Evolutionary conservation across 164 flowering plant genomes (phyloP), one percentile per base, ranked within the genome.

Genomic region (Aristolochia californica): DNA sequence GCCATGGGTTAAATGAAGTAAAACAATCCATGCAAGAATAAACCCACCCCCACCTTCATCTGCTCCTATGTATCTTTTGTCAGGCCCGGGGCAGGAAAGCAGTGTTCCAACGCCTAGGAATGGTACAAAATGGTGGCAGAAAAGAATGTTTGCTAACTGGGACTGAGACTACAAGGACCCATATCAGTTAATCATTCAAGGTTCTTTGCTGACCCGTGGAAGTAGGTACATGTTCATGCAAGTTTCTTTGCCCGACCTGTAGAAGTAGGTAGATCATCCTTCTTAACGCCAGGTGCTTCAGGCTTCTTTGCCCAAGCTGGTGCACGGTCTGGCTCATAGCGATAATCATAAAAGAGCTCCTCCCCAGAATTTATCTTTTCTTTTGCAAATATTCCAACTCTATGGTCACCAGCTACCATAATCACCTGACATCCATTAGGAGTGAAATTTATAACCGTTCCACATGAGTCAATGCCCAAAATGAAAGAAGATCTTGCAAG

Each of bases 281-380:
- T 89, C 61, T 76, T 93, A 2, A 82, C 71, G 20, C 84, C 87
- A 30, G 85, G 62, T 43, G 87, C 64, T 75, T 94, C 97, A 3
- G 96, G 97, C 75, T 90, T 94, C 70, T 83, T 78, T 21, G 99
- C 99, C 99, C 99, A 94, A 23, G 95, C 89, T 69, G 99, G 99
- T 57, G 97, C 96, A 65, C 88, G 72, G 69, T 94, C 99, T 13
- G 97, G 84, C 58, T 94, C 96, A 69, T 94, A 94, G 16, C 96
- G 87, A 55, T 94, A 94, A 69, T 94, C 99, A 61, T 90, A 90
- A 61, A 94, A 94, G 5, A 94, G 87, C 70, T 94, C 99, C 62
- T 90, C 99, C 45, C 99, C 99, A 5, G 87, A 84, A 53, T 57
- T 62, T 44, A 94, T 86, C 58, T 95, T 69, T 62, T 94, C 96